These are phyloP conservation scores for Endocalyx cinctus DNA, from an alignment of 2,329 filamentous ascomycete genomes.

Conservation along the genomic window DNA sequence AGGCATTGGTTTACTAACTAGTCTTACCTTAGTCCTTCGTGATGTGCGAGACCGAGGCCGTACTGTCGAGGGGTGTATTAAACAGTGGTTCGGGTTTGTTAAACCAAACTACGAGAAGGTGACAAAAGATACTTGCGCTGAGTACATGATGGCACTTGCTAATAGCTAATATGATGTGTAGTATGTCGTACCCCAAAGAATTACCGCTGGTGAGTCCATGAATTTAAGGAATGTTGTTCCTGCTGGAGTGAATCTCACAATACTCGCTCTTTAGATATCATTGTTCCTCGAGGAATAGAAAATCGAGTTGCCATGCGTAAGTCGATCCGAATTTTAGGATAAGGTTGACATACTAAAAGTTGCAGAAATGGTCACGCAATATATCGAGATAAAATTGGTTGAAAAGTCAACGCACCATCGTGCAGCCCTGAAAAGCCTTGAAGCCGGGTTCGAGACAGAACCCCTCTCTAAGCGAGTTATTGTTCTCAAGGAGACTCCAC, in stretches of 20 bases:
- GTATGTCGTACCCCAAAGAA: constrained; percentile 87
- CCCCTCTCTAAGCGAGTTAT: constrained; percentile 72
- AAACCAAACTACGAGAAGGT: constrained; percentile 92
- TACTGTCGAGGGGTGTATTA: constrained; percentile 92
- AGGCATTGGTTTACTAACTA: background rate
- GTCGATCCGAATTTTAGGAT: constrained; percentile 17
- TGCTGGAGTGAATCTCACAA: no score
- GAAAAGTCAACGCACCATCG: constrained; percentile 84
- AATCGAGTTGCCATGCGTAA: constrained; percentile 84
- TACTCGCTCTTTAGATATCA: constrained; percentile 75
- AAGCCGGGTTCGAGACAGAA: constrained; percentile 64
- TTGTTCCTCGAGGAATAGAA: constrained; percentile 90
- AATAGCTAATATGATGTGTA: constrained; percentile 24
- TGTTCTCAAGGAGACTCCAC: constrained; percentile 69
- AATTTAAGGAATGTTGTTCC: no score
- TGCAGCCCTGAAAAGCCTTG: constrained; percentile 70
- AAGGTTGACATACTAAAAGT: constrained; percentile 5
- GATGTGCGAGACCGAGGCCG: constrained; percentile 86
- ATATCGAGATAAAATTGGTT: constrained; percentile 80
- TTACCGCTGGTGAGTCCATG: constrained; percentile 62
- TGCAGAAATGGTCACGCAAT: constrained; percentile 84
- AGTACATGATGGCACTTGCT: background rate
- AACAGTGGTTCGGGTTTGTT: constrained; percentile 95
- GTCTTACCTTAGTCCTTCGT: constrained; percentile 58
- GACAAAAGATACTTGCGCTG: constrained; percentile 5